phyloP scores from a whole-genome alignment of 805 yeast genomes.

The Candida dajiaensis region DNA sequence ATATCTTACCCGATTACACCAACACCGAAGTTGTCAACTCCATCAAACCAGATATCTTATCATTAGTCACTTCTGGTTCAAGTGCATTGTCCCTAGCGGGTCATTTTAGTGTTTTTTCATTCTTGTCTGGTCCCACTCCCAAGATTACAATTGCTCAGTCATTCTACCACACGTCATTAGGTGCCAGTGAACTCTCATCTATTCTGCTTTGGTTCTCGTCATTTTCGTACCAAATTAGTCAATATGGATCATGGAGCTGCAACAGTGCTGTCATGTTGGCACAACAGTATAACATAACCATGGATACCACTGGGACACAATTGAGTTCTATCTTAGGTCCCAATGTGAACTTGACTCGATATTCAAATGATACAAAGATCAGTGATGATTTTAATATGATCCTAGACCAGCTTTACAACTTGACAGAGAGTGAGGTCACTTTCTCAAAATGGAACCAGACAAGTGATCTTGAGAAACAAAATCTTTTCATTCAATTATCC shows the following conservation, averaged over 20 bases:
- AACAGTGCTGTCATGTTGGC: conserved; percentile 18
- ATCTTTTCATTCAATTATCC: conserved; percentile 11
- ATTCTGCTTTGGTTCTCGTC: conserved; percentile 20
- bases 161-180: neutral
- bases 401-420: neutral
- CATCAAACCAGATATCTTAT: neutral
- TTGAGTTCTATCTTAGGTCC: conserved; percentile 2
- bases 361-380: conserved; percentile 1
- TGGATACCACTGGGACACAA: conserved; percentile 4
- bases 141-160: neutral
- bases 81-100: neutral
- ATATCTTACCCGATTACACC: neutral
- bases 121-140: neutral
- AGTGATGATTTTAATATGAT: neutral
- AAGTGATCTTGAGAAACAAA: conserved; percentile 5
- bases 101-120: neutral
- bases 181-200: conserved; percentile 16
- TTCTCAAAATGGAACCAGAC: conserved; percentile 8
- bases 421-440: conserved; percentile 1
- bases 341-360: neutral
- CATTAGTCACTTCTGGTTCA: neutral
- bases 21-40: neutral
- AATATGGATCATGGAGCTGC: conserved; percentile 25
- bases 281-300: conserved; percentile 23
- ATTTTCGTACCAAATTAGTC: conserved; percentile 20